phyloP scores from a whole-genome alignment of 2,329 filamentous ascomycete species.

The Harringtonia lauricola region DNA sequence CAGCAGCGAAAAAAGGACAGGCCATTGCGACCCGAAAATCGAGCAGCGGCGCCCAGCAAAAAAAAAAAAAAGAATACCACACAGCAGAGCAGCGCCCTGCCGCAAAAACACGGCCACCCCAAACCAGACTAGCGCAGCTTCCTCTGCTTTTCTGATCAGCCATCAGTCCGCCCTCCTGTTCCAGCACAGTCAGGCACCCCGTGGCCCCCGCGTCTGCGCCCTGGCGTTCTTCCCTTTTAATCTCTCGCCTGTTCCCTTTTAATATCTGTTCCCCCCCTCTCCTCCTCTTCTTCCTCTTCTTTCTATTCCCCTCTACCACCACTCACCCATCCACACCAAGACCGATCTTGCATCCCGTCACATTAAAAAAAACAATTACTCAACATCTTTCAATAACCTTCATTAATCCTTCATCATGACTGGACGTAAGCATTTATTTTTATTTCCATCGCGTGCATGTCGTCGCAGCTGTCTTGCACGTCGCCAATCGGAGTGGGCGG shows the following conservation, averaged over 20 bases:
- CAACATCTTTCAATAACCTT: slow-evolving; percentile 18
- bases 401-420: slow-evolving; percentile 23
- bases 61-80: not conserved
- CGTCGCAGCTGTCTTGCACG: too few relatives aligned
- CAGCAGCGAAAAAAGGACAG: not conserved
- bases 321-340: slow-evolving; percentile 16
- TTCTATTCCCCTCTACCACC: slow-evolving; percentile 15
- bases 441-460: not conserved
- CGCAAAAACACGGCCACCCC: not conserved
- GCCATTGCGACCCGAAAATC: too few relatives aligned
- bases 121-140: slow-evolving; percentile 6
- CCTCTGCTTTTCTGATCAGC: slow-evolving; percentile 4
- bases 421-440: slow-evolving; percentile 15
- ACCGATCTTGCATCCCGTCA: slow-evolving; percentile 15
- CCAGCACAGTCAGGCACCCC: not conserved
- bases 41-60: not conserved
- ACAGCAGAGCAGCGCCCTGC: not conserved
- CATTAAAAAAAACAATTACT: slow-evolving; percentile 22
- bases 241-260: slow-evolving; percentile 1
- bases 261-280: too few relatives aligned
- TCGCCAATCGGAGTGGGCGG: not conserved
- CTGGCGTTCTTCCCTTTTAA: slow-evolving; percentile 6
- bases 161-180: slow-evolving; percentile 1
- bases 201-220: not conserved
- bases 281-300: slow-evolving; percentile 4